These are phyloP conservation scores for Trichoderma breve DNA, from an alignment of 2,329 filamentous ascomycete genomes.

Conservation along the genomic window DNA sequence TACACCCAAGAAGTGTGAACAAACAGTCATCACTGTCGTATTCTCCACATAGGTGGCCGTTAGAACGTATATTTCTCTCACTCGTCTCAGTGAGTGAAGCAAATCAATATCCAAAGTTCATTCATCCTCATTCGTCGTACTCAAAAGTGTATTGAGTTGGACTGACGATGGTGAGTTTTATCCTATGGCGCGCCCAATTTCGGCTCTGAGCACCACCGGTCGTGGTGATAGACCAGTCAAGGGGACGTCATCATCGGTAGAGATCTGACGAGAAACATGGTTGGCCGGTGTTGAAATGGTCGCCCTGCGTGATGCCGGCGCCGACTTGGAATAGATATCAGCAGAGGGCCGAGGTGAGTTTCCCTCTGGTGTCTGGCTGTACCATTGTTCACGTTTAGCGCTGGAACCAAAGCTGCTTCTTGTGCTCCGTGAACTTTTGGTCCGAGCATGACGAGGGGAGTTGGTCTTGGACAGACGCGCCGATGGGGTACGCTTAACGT, in stretches of 20 bases:
- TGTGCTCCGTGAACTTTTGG: slow-evolving; percentile 37
- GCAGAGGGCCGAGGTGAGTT: slow-evolving; percentile 34
- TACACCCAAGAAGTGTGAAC: not conserved
- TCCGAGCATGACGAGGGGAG: slow-evolving; percentile 37
- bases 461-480: slow-evolving; percentile 49
- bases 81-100: not conserved
- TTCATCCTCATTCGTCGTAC: not conserved
- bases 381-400: slow-evolving; percentile 43
- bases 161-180: slow-evolving; percentile 33
- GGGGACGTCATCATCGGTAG: slow-evolving; percentile 46
- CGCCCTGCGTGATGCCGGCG: slow-evolving; percentile 22
- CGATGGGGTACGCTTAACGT: slow-evolving; percentile 52
- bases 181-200: slow-evolving; percentile 56
- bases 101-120: not conserved
- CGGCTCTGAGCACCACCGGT: slow-evolving; percentile 44
- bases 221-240: slow-evolving; percentile 50
- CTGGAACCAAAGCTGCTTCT: slow-evolving; percentile 46
- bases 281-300: slow-evolving; percentile 42
- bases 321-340: slow-evolving; percentile 30
- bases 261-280: slow-evolving; percentile 38
- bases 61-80: slow-evolving; percentile 13
- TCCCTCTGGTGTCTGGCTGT: slow-evolving; percentile 36
- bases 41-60: not conserved
- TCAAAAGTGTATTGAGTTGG: not conserved
- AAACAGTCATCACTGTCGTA: not conserved